Evolutionary conservation across 108 stramenopile genomes (phyloP).

Genomic region (Mediolabrus comicus): DNA sequence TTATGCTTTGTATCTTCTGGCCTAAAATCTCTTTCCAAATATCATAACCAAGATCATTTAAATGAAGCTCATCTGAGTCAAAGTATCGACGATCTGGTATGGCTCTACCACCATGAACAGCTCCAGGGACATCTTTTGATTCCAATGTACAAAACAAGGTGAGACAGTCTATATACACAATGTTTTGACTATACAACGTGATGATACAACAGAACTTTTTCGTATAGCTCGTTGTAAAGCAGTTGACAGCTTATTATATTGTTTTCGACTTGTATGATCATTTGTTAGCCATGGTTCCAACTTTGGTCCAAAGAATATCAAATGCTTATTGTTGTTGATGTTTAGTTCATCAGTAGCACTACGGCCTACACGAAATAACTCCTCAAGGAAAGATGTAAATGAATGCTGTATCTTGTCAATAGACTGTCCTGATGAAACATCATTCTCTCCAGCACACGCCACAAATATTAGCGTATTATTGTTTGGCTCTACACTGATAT

Average conservation of each 20-base stretch:
- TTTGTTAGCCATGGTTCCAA: constrained; percentile 79
- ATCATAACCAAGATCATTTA: constrained; percentile 63
- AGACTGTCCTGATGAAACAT: constrained; percentile 50
- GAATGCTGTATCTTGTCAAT: constrained; percentile 45
- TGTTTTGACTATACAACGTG: constrained; percentile 1
- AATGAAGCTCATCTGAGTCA: constrained; percentile 64
- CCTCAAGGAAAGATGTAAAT: constrained; percentile 34
- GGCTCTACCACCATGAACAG: constrained; percentile 58
- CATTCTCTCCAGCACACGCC: constrained; percentile 86
- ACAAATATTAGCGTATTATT: constrained; percentile 45
- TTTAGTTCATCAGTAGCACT: neutral
- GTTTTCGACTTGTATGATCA: constrained; percentile 53
- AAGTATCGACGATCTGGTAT: constrained; percentile 58
- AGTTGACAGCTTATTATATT: constrained; percentile 63
- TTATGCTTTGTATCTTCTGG: constrained; percentile 17
- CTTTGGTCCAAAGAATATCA: constrained; percentile 81
- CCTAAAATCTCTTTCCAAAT: constrained; percentile 64
- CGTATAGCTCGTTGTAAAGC: constrained; percentile 46
- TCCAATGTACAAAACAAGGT: constrained; percentile 69
- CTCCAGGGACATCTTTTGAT: constrained; percentile 47
- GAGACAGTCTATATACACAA: constrained; percentile 66
- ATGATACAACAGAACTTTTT: constrained; percentile 19
- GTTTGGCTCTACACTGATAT: neutral
- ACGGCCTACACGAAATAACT: constrained; percentile 12
- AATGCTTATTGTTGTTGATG: constrained; percentile 6